Base-by-base conservation (phyloP, 1,284 basidiomycete genomes). In the Volvariella surrecta region DNA sequence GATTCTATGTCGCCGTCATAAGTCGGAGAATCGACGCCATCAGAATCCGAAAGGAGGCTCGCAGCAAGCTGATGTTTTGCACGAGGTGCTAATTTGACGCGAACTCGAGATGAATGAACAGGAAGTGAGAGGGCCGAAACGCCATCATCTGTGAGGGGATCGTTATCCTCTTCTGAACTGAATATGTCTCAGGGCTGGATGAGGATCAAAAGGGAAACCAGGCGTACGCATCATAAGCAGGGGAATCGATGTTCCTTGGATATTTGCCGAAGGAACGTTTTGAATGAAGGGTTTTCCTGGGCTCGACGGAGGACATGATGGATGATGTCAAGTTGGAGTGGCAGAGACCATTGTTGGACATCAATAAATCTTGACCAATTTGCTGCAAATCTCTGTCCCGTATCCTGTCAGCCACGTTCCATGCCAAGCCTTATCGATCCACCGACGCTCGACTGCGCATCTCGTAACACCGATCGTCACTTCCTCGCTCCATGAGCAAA, bases 1-100 rank as follows among this genome's bases (percentile, higher is more conserved):
- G 78, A 84, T 59, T 94, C 90, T 46, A 94, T 71, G 62, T 94
- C 90, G 34, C 90, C 90, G 55, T 94, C 89, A 59, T 93, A 93
- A 0, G 89, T 93, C 22, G 84, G 84, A 0, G 82, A 85, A 56
- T 89, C 86, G 8, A 83, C 72, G 45, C 84, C 82, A 53, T 79
- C 77, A 41, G 84, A 83, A 51, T 85, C 82, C 16, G 75, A 79
- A 45, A 79, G 59, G 46, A 82, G 52, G 46, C 67, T 68, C 34
- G 70, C 64, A 9, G 72, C 76, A n/a, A 76, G 68, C 45, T 75
- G 74, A 57, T 78, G 77, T 47, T 68, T 70, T 41, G 56, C 54
- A 32, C 64, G 63, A 22, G 15, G 39, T 9, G 39, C 28, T 4
- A 22, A 22, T 54, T 46, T 16, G 58, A 52, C 16, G 54, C 24